Conservation (phyloP, 129 eudicot species). For the carrot (Daucus carota) region DH1_v3.0 NC_030382.2:53387501-53388000, state of each 20-base stretch:
- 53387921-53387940: not conserved
- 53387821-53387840: not conserved
- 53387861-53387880: not conserved
- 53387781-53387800: not conserved
- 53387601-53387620: not conserved
- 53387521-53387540: not conserved
- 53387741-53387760: not conserved
- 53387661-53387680: not conserved
- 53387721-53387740: not conserved
- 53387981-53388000: constrained; percentile 75
- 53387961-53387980: constrained; percentile 85
- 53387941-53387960: constrained; percentile 16
- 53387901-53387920: not conserved
- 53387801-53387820: not conserved
- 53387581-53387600: not conserved
- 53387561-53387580: not conserved
- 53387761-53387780: not conserved
- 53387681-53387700: not conserved
- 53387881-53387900: not conserved
- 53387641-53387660: not conserved
- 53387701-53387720: not conserved
- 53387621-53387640: not conserved
- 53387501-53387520: not conserved
- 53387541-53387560: not conserved
- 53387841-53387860: not conserved